Base-by-base conservation (phyloP, 2,329 filamentous ascomycete species). In the Cladosporium cucumerinum region DNA sequence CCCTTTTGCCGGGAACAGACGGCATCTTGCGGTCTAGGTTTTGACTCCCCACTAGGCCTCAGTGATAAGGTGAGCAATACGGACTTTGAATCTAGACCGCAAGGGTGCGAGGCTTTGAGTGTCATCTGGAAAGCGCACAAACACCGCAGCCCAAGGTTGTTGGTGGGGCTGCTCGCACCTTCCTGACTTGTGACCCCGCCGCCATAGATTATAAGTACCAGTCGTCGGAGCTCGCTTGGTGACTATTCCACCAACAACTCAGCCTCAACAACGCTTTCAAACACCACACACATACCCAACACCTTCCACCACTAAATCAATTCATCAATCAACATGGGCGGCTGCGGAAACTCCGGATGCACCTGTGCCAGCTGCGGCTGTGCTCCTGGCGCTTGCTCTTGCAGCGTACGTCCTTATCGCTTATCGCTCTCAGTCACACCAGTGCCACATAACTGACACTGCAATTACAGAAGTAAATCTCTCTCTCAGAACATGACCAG, bases 281-380 rank as follows among this genome's bases (percentile, higher is more conserved):
- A 26, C 34, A 58, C 32, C 34, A 63, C 52, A 43, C 54, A 43
- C 36, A 52, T 62, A 46, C 32, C 51, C 66, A 30, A 54, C 25
- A 66, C 59, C 57, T 26, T 64, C 18, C 52, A 51, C 48, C 46
- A 64, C 54, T 55, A 66, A 64, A 63, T 14, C 62, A 51, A 59
- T 54, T 32, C 49, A 66, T 61, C 64, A 61, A 65, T 66, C 70
- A 73, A 64, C 61, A 75, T 75, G 73, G 71, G 70, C 65, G 72
- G 72, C 72, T 75, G 73, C 66, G 73, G 72, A 52, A 74, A 74
- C 69, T 64, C 72, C 52, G 68, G 67, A 55, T 74, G 72, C 72
- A 69, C 72, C 30, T 74, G 72, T 72, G 64, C 69, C 66, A 69
- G 67, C 65, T 73, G 71, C 73, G 61, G 65, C 60, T 74, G 72